Evolutionary conservation across 352 stramenopile genomes (phyloP).

Genomic region (Globisporangium spinosum): DNA sequence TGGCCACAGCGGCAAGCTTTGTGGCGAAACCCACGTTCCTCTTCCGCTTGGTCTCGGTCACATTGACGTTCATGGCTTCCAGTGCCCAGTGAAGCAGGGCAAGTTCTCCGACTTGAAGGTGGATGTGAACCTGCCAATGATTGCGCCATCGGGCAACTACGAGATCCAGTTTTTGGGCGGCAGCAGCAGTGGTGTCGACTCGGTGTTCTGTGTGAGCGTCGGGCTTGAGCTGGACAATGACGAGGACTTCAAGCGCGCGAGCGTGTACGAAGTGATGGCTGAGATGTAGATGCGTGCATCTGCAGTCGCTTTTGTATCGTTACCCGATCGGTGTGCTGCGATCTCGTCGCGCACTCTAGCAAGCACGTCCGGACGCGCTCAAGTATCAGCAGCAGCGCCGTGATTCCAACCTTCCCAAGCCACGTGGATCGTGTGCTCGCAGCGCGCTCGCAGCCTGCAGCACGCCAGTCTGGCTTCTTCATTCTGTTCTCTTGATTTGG

Average conservation of each 20-base stretch:
- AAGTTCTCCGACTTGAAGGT: conserved; percentile 68
- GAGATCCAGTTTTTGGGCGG: conserved; percentile 67
- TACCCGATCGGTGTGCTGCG: background rate
- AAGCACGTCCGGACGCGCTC: background rate
- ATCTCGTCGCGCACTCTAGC: background rate
- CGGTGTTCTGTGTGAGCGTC: conserved; percentile 81
- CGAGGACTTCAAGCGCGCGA: conserved; percentile 29
- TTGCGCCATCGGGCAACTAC: conserved; percentile 77
- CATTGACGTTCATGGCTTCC: conserved; percentile 82
- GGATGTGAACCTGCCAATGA: conserved; percentile 78
- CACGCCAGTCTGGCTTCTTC: conserved; percentile 2
- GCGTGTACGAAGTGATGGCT: conserved; percentile 66
- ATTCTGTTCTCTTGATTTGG: background rate
- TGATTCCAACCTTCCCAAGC: background rate
- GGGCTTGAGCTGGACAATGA: conserved; percentile 56
- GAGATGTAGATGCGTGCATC: conserved; percentile 45
- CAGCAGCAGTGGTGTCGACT: conserved; percentile 36
- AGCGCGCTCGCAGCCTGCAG: background rate
- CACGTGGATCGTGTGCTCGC: background rate
- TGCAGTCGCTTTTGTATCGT: background rate
- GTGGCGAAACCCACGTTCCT: conserved; percentile 73
- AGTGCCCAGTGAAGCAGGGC: conserved; percentile 64
- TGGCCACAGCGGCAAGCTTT: conserved; percentile 66
- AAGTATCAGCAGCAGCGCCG: background rate
- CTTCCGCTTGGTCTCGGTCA: conserved; percentile 79